A percentile compares a stretch with the other conserved stretches of the same genome.
Evolutionary conservation across 2,329 filamentous ascomycete species (phyloP).

Genomic region (Curvularia hawaiiensis): DNA sequence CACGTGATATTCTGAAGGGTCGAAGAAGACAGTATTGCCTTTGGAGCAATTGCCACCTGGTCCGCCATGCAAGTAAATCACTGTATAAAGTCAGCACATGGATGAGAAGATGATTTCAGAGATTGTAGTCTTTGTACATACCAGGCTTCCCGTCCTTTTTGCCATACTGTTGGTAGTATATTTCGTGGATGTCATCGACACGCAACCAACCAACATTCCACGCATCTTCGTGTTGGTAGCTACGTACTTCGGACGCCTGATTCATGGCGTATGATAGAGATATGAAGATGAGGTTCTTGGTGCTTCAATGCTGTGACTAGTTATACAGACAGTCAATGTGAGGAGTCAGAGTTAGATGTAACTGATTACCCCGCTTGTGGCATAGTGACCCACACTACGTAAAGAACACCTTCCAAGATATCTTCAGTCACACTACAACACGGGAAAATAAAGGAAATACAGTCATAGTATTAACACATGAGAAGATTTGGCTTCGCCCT

Average conservation of each 20-base stretch:
- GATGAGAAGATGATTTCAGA: neutral
- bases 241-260: slow-evolving; percentile 20
- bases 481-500: neutral
- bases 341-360: slow-evolving; percentile 8
- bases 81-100: slow-evolving; percentile 17
- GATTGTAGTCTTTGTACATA: slow-evolving; percentile 14
- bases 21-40: slow-evolving; percentile 50
- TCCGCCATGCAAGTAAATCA: slow-evolving; percentile 54
- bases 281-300: neutral
- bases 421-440: neutral
- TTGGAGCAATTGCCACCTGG: slow-evolving; percentile 48
- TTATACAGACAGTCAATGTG: neutral
- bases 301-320: neutral
- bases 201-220: slow-evolving; percentile 42
- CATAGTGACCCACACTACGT: slow-evolving; percentile 12
- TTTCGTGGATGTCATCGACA: slow-evolving; percentile 43
- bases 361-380: slow-evolving; percentile 18
- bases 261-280: slow-evolving; percentile 13
- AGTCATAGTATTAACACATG: neutral
- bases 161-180: slow-evolving; percentile 50
- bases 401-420: slow-evolving; percentile 14
- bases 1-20: slow-evolving; percentile 52
- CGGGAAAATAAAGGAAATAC: neutral
- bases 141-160: slow-evolving; percentile 47
- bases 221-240: slow-evolving; percentile 42